These are phyloP conservation scores for Russula foetens DNA, from an alignment of 768 basidiomycete genomes.

Conservation along the genomic window DNA sequence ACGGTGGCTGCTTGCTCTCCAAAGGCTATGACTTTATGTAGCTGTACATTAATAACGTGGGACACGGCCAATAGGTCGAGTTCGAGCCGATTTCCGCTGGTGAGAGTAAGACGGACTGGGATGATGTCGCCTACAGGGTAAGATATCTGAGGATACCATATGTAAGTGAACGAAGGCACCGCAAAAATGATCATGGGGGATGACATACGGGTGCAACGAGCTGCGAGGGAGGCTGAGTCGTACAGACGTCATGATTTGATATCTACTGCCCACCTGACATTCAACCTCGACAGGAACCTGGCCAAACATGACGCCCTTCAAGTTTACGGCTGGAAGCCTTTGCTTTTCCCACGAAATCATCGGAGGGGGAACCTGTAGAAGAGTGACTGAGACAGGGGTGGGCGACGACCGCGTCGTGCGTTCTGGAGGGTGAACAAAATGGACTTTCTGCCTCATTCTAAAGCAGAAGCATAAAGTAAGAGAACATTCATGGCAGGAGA, in stretches of 20 bases:
- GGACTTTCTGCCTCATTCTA: neutral
- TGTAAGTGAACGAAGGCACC: neutral
- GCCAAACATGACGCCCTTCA: slow-evolving; percentile 4
- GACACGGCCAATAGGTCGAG: slow-evolving; percentile 7
- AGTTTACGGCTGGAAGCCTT: neutral
- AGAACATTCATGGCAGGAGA: neutral
- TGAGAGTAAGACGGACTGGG: slow-evolving; percentile 8
- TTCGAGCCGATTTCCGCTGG: neutral
- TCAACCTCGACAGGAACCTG: slow-evolving; percentile 5
- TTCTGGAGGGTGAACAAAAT: neutral
- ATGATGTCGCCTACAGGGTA: neutral
- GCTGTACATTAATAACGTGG: slow-evolving; percentile 6
- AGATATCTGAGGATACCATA: neutral
- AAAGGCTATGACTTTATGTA: slow-evolving; percentile 10
- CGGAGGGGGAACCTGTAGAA: neutral
- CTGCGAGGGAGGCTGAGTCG: neutral
- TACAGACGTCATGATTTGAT: neutral
- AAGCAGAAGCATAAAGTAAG: neutral
- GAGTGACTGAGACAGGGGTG: neutral
- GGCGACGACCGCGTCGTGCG: neutral
- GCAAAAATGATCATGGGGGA: neutral
- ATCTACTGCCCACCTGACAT: slow-evolving; percentile 3
- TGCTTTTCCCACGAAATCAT: neutral
- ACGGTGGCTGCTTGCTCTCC: slow-evolving; percentile 1
- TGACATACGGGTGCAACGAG: slow-evolving; percentile 1